Conservation (phyloP, 371 early-diverging fungal genomes). For the Mortierella sp. region DNA sequence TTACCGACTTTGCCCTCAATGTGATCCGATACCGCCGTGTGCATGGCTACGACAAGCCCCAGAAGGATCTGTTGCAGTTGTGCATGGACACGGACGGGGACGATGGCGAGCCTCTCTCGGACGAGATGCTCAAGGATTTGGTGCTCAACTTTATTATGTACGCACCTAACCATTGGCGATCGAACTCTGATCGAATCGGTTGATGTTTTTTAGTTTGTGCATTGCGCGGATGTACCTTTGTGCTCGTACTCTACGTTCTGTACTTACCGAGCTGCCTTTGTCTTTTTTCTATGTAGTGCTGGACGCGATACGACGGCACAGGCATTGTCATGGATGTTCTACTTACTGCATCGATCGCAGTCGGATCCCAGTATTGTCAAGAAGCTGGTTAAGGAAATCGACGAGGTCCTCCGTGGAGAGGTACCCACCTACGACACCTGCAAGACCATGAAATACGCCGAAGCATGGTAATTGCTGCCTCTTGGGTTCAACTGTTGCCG, state of each 20-base stretch:
- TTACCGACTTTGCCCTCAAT: constrained; percentile 42
- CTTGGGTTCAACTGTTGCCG: not conserved
- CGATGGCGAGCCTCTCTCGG: constrained; percentile 64
- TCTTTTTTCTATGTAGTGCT: constrained; percentile 13
- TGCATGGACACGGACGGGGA: constrained; percentile 71
- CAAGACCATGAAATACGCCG: constrained; percentile 66
- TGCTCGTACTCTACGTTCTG: not conserved
- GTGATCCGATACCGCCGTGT: constrained; percentile 37
- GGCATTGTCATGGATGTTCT: constrained; percentile 54
- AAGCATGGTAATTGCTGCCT: constrained; percentile 60
- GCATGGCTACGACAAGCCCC: constrained; percentile 37
- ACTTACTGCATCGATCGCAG: constrained; percentile 37
- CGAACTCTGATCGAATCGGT: not conserved
- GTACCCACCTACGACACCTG: constrained; percentile 61
- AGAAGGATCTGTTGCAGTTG: constrained; percentile 69
- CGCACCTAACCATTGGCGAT: not conserved
- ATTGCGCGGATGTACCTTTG: not conserved
- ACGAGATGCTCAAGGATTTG: constrained; percentile 73
- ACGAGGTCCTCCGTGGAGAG: constrained; percentile 36
- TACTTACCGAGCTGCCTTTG: not conserved
- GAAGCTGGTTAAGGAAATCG: constrained; percentile 70
- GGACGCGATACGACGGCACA: constrained; percentile 68
- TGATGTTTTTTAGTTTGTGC: too few relatives aligned
- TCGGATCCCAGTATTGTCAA: constrained; percentile 28
- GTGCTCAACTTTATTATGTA: constrained; percentile 73